Base-by-base conservation (phyloP, 192 early-diverging fungal species). In the Coemansia sp. region DNA sequence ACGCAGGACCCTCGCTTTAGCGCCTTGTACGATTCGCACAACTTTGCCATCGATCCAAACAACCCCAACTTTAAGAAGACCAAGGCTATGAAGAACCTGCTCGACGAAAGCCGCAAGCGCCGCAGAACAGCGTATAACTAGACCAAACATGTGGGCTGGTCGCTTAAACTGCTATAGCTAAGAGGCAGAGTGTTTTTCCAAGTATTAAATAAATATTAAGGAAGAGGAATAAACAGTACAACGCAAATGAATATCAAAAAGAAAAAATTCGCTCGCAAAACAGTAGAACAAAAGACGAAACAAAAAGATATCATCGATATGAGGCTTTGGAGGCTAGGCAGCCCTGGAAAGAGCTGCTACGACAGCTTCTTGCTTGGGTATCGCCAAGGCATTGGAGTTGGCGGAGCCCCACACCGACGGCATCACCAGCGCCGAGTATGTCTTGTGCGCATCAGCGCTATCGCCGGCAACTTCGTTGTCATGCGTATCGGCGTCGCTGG, bases 41-140 rank as follows among this genome's bases (percentile, higher is more conserved):
- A 91, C 57, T 96, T 95, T 76, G 93, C 93, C 25, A 91, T 98
- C 49, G 96, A 98, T 69, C 93, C 95, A 18, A 95, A 93, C 36
- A 96, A 93, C 78, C 91, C 96, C 56, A 86, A 90, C 81, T 92
- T 74, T 64, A 78, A 82, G 69, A 78, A 81, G 73, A 83, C 71
- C 56, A 72, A 81, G 67, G 66, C 74, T 22, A 75, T 82, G 79
- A 74, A 78, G 51, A 53, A 66, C 39, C 62, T 76, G 39, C 62
- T 71, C 16, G 25, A 30, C 29, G 70, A 73, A 65, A 76, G 68
- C 34, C 68, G 73, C 62, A 83, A 83, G 66, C 71, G 71, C 29
- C 73, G 69, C 67, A 75, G 69, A 69, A 65, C 55, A 2, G 57
- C 36, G 10, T 62, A 58, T 27, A 58, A 68, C 30, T 74, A 68